phyloP scores from a whole-genome alignment of 78 protist genomes.

The Parvularia atlantis region DNA sequence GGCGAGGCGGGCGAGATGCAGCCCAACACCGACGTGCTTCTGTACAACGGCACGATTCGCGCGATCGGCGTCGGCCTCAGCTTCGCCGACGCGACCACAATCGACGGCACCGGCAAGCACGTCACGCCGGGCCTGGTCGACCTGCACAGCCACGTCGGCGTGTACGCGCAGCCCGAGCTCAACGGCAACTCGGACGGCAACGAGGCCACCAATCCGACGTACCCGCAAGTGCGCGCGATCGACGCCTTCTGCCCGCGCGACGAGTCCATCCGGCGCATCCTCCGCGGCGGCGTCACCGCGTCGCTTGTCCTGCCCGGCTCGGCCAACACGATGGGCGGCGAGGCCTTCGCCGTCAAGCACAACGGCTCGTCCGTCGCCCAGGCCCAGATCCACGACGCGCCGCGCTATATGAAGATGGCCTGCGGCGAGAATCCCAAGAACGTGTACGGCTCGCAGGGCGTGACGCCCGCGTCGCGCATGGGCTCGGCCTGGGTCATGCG shows the following conservation, averaged over 20 bases:
- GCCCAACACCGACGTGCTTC: neutral
- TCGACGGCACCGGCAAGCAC: neutral
- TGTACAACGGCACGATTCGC: neutral
- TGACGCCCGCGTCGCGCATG: constrained; percentile 6
- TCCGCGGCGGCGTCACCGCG: constrained; percentile 11
- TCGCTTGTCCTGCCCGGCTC: constrained; percentile 16
- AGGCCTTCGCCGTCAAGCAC: constrained; percentile 1
- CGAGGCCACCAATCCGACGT: constrained; percentile 13
- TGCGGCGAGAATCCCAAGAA: constrained; percentile 23
- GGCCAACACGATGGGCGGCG: constrained; percentile 16
- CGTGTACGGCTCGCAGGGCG: neutral
- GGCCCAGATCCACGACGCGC: constrained; percentile 6
- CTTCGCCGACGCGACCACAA: neutral
- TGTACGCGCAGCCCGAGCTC: constrained; percentile 5
- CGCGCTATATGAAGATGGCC: constrained; percentile 14
- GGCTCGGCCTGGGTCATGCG: constrained; percentile 3
- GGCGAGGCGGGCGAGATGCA: neutral
- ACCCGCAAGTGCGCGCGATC: constrained; percentile 14
- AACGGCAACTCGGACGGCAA: constrained; percentile 4
- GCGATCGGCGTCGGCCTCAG: neutral
- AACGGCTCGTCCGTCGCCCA: neutral
- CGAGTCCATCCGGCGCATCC: constrained; percentile 1
- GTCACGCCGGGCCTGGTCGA: constrained; percentile 12
- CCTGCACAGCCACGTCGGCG: constrained; percentile 13
- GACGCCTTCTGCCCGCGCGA: constrained; percentile 7